Percentiles rank a stretch among this genome's conserved stretches.
Conservation (phyloP, 2,329 filamentous ascomycete genomes). For the Tolypocladium sp. region DNA sequence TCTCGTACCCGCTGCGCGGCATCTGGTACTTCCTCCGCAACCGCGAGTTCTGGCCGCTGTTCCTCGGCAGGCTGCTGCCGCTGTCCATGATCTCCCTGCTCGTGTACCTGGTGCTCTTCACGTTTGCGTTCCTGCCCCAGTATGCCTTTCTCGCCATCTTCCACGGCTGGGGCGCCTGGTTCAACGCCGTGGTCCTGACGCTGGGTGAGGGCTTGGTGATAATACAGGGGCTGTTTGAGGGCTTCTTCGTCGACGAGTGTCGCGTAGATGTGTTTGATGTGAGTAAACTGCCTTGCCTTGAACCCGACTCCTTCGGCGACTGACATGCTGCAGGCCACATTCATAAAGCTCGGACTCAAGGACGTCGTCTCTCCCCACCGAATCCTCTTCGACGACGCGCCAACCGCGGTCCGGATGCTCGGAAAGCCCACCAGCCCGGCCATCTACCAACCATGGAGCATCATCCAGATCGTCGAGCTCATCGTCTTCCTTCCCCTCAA, state of each 20-base stretch:
- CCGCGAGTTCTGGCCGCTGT: slow-evolving; percentile 73
- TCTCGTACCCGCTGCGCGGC: slow-evolving; percentile 56
- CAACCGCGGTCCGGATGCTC: slow-evolving; percentile 67
- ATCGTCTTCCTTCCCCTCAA: slow-evolving; percentile 74
- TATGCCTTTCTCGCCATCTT: slow-evolving; percentile 85
- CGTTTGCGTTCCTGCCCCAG: slow-evolving; percentile 82
- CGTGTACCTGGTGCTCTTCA: slow-evolving; percentile 78
- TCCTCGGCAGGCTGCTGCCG: slow-evolving; percentile 68
- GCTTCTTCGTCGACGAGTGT: slow-evolving; percentile 72
- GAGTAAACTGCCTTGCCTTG: slow-evolving; percentile 16
- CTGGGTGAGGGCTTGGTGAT: slow-evolving; percentile 74
- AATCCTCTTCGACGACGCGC: slow-evolving; percentile 56
- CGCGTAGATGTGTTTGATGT: slow-evolving; percentile 80
- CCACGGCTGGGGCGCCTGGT: slow-evolving; percentile 78
- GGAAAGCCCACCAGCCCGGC: slow-evolving; percentile 71
- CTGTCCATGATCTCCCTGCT: slow-evolving; percentile 73
- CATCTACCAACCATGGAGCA: slow-evolving; percentile 78
- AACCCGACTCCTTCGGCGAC: background rate
- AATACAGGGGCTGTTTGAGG: slow-evolving; percentile 61
- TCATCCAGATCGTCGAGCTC: slow-evolving; percentile 85
- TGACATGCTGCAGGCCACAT: slow-evolving; percentile 40
- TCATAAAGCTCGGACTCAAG: slow-evolving; percentile 65
- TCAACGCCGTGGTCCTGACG: slow-evolving; percentile 79
- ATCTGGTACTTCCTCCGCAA: slow-evolving; percentile 74
- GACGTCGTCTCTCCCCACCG: slow-evolving; percentile 60